A percentile compares a stretch with the other conserved stretches of the same genome.
Conservation (phyloP, 2,329 filamentous ascomycete genomes). For the Scolecobasidium constrictum region DNA sequence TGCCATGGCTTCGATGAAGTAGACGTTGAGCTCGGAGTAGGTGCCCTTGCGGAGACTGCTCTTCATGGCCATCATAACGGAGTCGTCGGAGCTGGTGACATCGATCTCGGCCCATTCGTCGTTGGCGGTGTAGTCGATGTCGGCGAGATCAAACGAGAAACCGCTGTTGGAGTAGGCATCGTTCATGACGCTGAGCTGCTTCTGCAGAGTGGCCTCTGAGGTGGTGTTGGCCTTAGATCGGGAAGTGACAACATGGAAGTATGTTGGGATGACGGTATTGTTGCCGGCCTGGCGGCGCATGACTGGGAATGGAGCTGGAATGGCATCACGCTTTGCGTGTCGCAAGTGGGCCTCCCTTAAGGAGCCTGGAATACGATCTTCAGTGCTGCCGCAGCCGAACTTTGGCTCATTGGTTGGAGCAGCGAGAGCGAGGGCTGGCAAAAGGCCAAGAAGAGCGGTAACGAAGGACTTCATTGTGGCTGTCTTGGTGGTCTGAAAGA, state of each 20-base stretch:
- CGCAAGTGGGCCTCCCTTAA: background rate
- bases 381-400: background rate
- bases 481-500: no score
- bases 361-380: background rate
- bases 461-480: background rate
- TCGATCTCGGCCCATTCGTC: background rate
- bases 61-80: background rate
- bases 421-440: background rate
- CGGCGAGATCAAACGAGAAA: background rate
- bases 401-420: background rate
- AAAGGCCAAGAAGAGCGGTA: background rate
- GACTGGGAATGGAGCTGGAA: background rate
- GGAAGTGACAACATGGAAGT: background rate
- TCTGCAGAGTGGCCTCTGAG: background rate
- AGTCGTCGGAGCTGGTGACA: background rate
- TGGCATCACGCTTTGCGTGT: no score
- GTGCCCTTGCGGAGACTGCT: background rate
- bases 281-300: background rate
- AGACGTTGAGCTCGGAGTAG: background rate
- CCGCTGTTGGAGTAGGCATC: background rate
- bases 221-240: background rate
- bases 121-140: background rate
- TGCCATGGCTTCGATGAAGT: background rate
- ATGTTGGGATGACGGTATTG: background rate
- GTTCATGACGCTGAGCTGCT: constrained; percentile 1